Evolutionary conservation across 1,139 yeast species (phyloP), one percentile per base, ranked within the genome.

Genomic region (Suhomyces taliae): DNA sequence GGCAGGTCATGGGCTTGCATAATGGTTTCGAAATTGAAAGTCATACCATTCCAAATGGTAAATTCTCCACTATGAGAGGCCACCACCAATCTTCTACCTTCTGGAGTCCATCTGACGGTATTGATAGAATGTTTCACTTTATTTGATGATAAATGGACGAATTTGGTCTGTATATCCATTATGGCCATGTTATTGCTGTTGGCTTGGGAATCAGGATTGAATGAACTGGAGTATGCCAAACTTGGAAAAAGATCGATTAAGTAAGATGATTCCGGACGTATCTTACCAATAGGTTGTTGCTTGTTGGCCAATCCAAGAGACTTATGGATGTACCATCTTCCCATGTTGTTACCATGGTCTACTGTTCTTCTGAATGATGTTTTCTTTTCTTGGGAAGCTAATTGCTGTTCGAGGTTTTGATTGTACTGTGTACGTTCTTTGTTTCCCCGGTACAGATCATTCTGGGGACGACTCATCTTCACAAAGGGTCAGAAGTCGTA

Each of bases 1-100:
- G 97, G 91, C 51, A 87, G 79, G 64, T 95, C 99, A 67, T 95
- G 99, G 0, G 99, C 98, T 71, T 93, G 99, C 95, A 91, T 93
- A 56, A 95, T 90, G 43, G 97, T 89, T 65, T 93, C 99, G 62
- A 93, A 91, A 62, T 90, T 90, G 70, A 93, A 93, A 7, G 96
- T 87, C 78, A 88, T 81, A 11, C 98, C 98, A 65, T 91, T 91
- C 99, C 99, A 93, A 37, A 93, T 74, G 7, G 99, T 91, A 66
- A 93, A 91, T 63, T 93, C 99, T 33, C 99, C 99, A 52, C 90
- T 83, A 67, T 88, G 90, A 14, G 95, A 83, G 0, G 96, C 96
- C 7, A 95, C 96, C 43, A 93, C 76, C 49, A 95, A 73, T 53
- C 99, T 73, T 54, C 98, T 76, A 0, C 97, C 98, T 56, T 91